These are phyloP conservation scores for Pseudogymnoascus sp. DNA, from an alignment of 2,329 filamentous ascomycete genomes.

Conservation along the genomic window DNA sequence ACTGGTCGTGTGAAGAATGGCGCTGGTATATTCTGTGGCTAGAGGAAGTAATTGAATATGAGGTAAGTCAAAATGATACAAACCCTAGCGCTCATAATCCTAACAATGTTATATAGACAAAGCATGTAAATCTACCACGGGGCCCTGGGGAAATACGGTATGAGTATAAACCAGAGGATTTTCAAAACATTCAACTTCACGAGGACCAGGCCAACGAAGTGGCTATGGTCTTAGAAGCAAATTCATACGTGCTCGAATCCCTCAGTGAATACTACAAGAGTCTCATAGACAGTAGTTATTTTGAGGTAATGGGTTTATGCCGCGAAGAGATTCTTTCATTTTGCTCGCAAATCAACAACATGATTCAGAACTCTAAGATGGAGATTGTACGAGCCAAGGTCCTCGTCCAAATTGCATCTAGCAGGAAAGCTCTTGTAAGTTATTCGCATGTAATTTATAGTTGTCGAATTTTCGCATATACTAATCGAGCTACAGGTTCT, in stretches of 20 bases:
- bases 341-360: slow-evolving; percentile 26
- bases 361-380: slow-evolving; percentile 31
- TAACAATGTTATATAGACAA: background rate
- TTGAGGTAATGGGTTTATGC: slow-evolving; percentile 18
- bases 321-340: slow-evolving; percentile 24
- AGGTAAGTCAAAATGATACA: slow-evolving; percentile 20
- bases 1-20: slow-evolving; percentile 38
- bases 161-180: slow-evolving; percentile 22
- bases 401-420: slow-evolving; percentile 29
- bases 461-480: background rate
- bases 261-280: slow-evolving; percentile 26
- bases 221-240: slow-evolving; percentile 32
- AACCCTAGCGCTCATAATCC: slow-evolving; percentile 10
- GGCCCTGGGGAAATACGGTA: background rate
- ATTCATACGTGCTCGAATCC: slow-evolving; percentile 31
- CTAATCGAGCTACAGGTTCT: slow-evolving; percentile 22
- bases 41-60: slow-evolving; percentile 28
- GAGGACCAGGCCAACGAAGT: slow-evolving; percentile 33
- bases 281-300: slow-evolving; percentile 21
- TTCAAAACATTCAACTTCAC: slow-evolving; percentile 31
- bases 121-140: background rate
- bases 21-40: slow-evolving; percentile 34
- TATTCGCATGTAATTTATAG: background rate
- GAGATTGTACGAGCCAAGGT: slow-evolving; percentile 30
- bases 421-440: slow-evolving; percentile 31